These are phyloP conservation scores for Xylaria acuta DNA, from an alignment of 495 filamentous ascomycete species.

Conservation along the genomic window DNA sequence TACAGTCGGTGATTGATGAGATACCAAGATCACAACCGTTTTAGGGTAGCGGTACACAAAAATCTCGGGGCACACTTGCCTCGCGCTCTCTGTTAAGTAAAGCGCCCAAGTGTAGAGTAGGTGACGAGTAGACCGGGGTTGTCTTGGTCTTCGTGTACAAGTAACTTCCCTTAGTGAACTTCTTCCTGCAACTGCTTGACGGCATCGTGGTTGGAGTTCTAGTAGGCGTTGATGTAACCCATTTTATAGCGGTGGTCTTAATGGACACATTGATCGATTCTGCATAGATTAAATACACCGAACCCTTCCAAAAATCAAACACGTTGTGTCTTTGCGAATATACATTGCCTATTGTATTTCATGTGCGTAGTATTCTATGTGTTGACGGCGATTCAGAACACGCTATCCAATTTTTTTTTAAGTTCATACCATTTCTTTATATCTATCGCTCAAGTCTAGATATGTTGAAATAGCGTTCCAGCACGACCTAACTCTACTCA, in stretches of 20 bases:
- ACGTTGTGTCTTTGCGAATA: not conserved
- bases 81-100: not conserved
- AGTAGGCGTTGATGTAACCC: conserved; percentile 4
- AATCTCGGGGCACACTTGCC: not conserved
- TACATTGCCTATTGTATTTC: not conserved
- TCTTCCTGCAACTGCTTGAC: not conserved
- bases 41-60: conserved; percentile 20
- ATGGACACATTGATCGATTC: not conserved
- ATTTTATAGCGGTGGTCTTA: conserved; percentile 1
- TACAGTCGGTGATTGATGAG: conserved; percentile 67
- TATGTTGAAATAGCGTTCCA: not conserved
- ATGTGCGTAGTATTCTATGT: not conserved
- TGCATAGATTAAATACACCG: not conserved
- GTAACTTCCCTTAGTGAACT: not conserved
- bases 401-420: not conserved
- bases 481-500: not conserved
- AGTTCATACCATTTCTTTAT: not conserved
- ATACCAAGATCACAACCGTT: conserved; percentile 44
- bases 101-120: not conserved
- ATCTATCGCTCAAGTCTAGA: not conserved
- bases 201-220: not conserved
- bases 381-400: not conserved
- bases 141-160: conserved; percentile 6
- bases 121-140: not conserved
- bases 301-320: not conserved